Evolutionary conservation across 306 rosid species (phyloP), one percentile per base, ranked within the genome.

Genomic region (Mucuna pruriens): DNA sequence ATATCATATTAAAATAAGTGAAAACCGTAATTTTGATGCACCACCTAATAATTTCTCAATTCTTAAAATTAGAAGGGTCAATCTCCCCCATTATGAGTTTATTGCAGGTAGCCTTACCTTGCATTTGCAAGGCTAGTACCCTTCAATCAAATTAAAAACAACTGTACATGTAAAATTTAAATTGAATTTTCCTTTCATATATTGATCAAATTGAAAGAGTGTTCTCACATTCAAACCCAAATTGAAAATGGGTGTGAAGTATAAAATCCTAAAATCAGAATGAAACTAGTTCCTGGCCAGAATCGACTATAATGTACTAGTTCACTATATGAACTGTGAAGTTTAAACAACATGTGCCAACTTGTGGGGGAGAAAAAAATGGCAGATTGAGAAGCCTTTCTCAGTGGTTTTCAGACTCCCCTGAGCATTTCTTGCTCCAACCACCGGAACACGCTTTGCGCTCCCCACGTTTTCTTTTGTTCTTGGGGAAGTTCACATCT

Each of bases 391-490:
- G 15, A 69, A 63, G 38, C 62, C 48, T 57, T 75, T 67, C 77
- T 94, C 88, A 89, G 51, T 80, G 92, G 82, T 91, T 92, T 39
- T 89, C 95, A 46, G 97, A 88, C 73, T 91, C 92, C 9, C 92
- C 86, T 0, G 94, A 85, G 81, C 91, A 86, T 83, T 84, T 87
- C 95, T 82, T 90, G 91, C 74, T 92, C 97, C 98, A 95, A 39
- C 88, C 86, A 79, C 72, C 92, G 0, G 94, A 89, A 63, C 95
- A 94, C 2, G 98, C 94, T 88, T 86, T 92, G 45, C 98, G 90
- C 74, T 92, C 98, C 79, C 95, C 97, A 25, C 97, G 86, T 84
- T 90, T 95, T 84, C 97, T 86, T 83, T 95, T 94, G 77, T 66
- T 84, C 79, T 76, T 85, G 15, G 91, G 90, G 70, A 92, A 57